phyloP scores from a whole-genome alignment of 257 asterid genomes.

The Verbena officinalis region DNA sequence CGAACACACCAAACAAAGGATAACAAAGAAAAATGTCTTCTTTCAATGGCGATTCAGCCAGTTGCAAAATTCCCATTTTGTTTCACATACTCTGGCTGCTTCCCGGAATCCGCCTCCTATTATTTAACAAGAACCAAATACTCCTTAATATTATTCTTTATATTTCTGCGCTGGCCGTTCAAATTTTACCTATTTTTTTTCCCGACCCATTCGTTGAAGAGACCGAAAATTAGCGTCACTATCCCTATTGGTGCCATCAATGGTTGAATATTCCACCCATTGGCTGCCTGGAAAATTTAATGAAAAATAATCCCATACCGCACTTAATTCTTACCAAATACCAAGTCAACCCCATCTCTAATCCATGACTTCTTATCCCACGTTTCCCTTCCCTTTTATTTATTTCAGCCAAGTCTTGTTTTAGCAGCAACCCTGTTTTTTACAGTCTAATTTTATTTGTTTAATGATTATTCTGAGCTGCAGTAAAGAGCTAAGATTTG shows the following conservation, averaged over 20 bases:
- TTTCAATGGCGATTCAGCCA: neutral
- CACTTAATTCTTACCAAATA: conserved; percentile 13
- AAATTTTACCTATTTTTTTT: neutral
- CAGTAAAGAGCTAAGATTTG: conserved; percentile 11
- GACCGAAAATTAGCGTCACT: neutral
- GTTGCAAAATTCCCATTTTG: conserved; percentile 5
- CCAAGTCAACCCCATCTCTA: conserved; percentile 24
- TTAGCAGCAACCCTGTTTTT: neutral
- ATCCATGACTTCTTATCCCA: conserved; percentile 1
- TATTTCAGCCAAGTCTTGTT: neutral
- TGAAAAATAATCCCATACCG: neutral
- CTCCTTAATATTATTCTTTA: neutral
- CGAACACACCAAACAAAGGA: conserved; percentile 14
- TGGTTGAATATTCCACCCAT: conserved; percentile 38
- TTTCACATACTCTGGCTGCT: neutral
- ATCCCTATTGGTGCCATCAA: neutral
- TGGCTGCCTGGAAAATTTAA: conserved; percentile 14
- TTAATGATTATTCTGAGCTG: neutral
- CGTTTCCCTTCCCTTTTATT: neutral
- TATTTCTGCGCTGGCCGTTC: neutral
- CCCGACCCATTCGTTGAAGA: conserved; percentile 16
- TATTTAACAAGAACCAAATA: neutral
- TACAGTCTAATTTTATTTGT: neutral
- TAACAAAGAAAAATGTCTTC: neutral
- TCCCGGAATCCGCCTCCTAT: neutral